phyloP scores from a whole-genome alignment of 2,329 filamentous ascomycete genomes.

The Coniella lustricola region DNA sequence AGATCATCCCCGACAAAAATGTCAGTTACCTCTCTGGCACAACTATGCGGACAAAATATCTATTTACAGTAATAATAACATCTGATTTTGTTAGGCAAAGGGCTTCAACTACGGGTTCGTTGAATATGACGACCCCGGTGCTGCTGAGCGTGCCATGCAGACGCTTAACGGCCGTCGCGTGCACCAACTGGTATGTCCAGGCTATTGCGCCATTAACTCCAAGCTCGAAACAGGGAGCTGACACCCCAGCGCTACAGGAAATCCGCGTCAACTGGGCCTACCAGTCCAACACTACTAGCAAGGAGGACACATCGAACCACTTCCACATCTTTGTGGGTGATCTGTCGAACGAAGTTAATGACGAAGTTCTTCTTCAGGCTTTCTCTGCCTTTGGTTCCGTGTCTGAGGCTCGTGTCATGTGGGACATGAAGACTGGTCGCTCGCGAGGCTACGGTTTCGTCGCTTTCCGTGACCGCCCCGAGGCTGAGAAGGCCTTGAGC shows the following conservation, averaged over 20 bases:
- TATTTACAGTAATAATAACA: no score
- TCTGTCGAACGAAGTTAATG: constrained; percentile 96
- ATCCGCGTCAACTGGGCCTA: constrained; percentile 99
- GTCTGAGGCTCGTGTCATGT: constrained; percentile 98
- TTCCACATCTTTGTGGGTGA: constrained; percentile 99
- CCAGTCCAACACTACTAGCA: constrained; percentile 87
- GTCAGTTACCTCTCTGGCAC: constrained; percentile 48
- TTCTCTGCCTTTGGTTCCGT: constrained; percentile 95
- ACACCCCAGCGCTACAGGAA: constrained; percentile 51
- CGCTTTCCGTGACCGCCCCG: constrained; percentile 85
- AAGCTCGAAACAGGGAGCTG: not conserved
- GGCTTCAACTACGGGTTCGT: constrained; percentile 99
- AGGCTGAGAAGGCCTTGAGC: constrained; percentile 92
- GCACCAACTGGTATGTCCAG: constrained; percentile 74
- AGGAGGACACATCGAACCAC: constrained; percentile 96
- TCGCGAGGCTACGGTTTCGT: constrained; percentile 98
- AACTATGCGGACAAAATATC: constrained; percentile 3
- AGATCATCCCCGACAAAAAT: constrained; percentile 99
- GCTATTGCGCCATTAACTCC: not conserved
- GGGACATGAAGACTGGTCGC: constrained; percentile 99
- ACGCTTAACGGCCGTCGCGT: constrained; percentile 93
- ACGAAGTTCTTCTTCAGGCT: constrained; percentile 86
- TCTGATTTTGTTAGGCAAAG: constrained; percentile 62
- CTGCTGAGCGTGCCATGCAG: constrained; percentile 94
- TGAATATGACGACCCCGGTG: constrained; percentile 95